Conservation (phyloP, 2,329 filamentous ascomycete genomes). For the Colletotrichum sublineola region DNA sequence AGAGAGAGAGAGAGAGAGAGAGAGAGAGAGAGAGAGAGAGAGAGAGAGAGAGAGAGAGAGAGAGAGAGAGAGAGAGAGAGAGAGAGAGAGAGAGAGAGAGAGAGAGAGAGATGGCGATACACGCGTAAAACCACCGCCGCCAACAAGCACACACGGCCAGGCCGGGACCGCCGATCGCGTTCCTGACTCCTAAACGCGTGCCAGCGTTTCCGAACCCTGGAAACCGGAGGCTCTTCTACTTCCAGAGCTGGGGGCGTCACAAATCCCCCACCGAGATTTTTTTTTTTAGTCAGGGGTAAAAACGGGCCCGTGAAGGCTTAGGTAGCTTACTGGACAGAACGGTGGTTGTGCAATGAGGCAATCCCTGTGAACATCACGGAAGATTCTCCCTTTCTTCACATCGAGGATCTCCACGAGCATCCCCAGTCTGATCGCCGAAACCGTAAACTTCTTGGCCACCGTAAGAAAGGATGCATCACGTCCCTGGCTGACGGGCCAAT, state of each 20-base stretch:
- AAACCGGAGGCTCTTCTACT: conserved; percentile 3
- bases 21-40: too few species aligned
- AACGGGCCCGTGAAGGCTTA: conserved; percentile 26
- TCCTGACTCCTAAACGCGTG: conserved; percentile 32
- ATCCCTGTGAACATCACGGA: conserved; percentile 6
- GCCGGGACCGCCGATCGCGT: conserved; percentile 1
- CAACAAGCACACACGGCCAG: conserved; percentile 3
- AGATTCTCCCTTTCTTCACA: background rate
- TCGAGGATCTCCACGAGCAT: conserved; percentile 32
- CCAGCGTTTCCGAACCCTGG: conserved; percentile 31
- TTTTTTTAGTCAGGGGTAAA: background rate
- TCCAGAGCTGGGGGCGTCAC: conserved; percentile 6
- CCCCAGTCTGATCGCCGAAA: conserved; percentile 39
- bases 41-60: too few species aligned
- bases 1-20: background rate
- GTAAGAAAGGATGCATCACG: conserved; percentile 38
- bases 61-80: too few species aligned
- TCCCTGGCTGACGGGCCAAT: conserved; percentile 31
- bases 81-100: too few species aligned
- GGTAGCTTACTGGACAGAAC: conserved; percentile 12
- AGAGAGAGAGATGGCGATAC: conserved; percentile 5
- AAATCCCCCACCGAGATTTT: conserved; percentile 28
- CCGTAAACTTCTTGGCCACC: conserved; percentile 40
- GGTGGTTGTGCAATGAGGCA: background rate
- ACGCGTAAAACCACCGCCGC: conserved; percentile 23